These are phyloP conservation scores for Bipolaris oryzae DNA, from an alignment of 2,329 filamentous ascomycete species.

Conservation along the genomic window DNA sequence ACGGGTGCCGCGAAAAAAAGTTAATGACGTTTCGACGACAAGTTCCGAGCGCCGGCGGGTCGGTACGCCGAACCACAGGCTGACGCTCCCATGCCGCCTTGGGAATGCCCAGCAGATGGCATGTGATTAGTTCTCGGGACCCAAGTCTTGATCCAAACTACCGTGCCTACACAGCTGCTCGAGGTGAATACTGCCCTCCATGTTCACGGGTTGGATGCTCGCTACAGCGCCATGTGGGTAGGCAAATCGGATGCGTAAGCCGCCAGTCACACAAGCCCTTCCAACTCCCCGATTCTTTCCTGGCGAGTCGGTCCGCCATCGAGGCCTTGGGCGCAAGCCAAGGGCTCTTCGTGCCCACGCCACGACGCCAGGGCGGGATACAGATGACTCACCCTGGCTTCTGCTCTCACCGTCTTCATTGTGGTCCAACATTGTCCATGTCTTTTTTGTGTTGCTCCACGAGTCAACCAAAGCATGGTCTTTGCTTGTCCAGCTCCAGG, in stretches of 20 bases:
- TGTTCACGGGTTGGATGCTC: too few relatives aligned
- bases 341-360: constrained; percentile 17
- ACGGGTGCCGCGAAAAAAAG: constrained; percentile 16
- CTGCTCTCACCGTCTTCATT: neutral
- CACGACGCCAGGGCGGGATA: constrained; percentile 13
- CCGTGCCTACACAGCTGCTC: too few relatives aligned
- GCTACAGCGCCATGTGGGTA: neutral
- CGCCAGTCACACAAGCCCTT: neutral
- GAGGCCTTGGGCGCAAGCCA: constrained; percentile 22
- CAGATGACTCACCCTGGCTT: neutral
- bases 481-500: neutral
- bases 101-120: neutral
- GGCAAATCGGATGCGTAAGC: constrained; percentile 1
- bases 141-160: too few relatives aligned
- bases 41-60: constrained; percentile 17
- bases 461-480: neutral
- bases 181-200: too few relatives aligned
- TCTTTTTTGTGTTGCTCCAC: neutral
- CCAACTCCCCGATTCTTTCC: constrained; percentile 10
- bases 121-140: too few relatives aligned
- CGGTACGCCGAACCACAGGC: constrained; percentile 17
- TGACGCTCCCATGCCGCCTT: neutral
- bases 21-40: constrained; percentile 24
- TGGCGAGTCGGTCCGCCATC: constrained; percentile 30
- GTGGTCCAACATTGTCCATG: neutral